These are phyloP conservation scores for Acorus gramineus DNA, from an alignment of 106 monocot genomes.

Conservation along the genomic window DNA sequence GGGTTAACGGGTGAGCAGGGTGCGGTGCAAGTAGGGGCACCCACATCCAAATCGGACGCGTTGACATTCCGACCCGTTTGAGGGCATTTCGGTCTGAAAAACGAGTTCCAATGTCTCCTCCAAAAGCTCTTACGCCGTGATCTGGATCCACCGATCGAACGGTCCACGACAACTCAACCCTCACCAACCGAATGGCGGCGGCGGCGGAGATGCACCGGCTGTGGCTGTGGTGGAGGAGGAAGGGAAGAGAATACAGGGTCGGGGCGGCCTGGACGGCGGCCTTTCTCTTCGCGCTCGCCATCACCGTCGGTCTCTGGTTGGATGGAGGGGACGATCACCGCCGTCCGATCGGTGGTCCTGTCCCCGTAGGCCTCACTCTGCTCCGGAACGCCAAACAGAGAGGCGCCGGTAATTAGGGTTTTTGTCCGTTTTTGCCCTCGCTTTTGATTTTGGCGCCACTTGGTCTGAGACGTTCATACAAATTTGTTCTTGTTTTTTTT, in stretches of 20 bases:
- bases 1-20: too few species aligned
- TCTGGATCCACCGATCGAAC: background rate
- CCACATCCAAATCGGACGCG: too few species aligned
- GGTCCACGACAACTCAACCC: background rate
- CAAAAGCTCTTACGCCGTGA: too few species aligned
- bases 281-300: constrained; percentile 11
- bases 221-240: constrained; percentile 19
- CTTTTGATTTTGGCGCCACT: background rate
- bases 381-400: constrained; percentile 33
- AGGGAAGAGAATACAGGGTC: constrained; percentile 1
- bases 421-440: background rate
- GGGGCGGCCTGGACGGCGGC: constrained; percentile 1
- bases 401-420: constrained; percentile 37
- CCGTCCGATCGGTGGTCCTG: background rate
- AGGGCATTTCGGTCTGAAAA: too few species aligned
- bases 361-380: constrained; percentile 54
- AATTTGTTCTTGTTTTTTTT: background rate
- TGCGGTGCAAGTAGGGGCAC: too few species aligned
- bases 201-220: constrained; percentile 12
- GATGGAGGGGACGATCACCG: too few species aligned
- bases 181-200: constrained; percentile 10
- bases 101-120: too few species aligned
- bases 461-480: too few species aligned
- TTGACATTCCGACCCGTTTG: too few species aligned
- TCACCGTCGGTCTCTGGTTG: background rate